Conservation (phyloP, 208 protist genomes). For the Angomonas deanei region DNA sequence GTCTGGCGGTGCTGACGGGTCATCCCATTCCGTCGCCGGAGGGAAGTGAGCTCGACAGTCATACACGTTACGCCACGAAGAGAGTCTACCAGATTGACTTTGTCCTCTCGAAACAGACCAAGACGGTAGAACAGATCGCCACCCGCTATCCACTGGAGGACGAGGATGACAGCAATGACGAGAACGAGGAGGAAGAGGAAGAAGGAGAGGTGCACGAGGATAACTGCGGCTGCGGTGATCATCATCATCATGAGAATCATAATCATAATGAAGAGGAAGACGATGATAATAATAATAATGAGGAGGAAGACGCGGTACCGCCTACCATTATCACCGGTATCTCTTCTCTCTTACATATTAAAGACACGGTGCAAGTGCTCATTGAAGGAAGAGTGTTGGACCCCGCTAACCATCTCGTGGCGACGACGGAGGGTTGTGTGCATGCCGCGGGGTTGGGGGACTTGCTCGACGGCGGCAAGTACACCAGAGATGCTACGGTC, state of each 20-base stretch:
- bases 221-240: slow-evolving; percentile 1
- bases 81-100: slow-evolving; percentile 79
- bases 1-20: slow-evolving; percentile 38
- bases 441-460: slow-evolving; percentile 31
- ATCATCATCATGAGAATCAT: slow-evolving; percentile 19
- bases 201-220: slow-evolving; percentile 1
- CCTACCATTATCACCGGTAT: slow-evolving; percentile 27
- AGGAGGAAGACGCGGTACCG: not conserved
- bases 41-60: slow-evolving; percentile 37
- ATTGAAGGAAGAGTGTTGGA: slow-evolving; percentile 68
- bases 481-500: slow-evolving; percentile 7
- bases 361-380: slow-evolving; percentile 38
- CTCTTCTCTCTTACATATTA: slow-evolving; percentile 33
- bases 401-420: slow-evolving; percentile 27
- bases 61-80: slow-evolving; percentile 32
- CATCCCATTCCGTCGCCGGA: slow-evolving; percentile 29
- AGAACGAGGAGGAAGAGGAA: slow-evolving; percentile 11
- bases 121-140: slow-evolving; percentile 62
- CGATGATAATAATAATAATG: not conserved
- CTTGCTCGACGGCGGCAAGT: slow-evolving; percentile 12
- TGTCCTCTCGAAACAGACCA: slow-evolving; percentile 64
- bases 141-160: slow-evolving; percentile 47
- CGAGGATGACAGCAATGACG: slow-evolving; percentile 13
- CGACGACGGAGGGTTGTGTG: slow-evolving; percentile 70
- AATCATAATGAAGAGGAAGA: slow-evolving; percentile 3